Evolutionary conservation across 306 rosid genomes (phyloP).

Genomic region (Sphenostylis stenocarpa): DNA sequence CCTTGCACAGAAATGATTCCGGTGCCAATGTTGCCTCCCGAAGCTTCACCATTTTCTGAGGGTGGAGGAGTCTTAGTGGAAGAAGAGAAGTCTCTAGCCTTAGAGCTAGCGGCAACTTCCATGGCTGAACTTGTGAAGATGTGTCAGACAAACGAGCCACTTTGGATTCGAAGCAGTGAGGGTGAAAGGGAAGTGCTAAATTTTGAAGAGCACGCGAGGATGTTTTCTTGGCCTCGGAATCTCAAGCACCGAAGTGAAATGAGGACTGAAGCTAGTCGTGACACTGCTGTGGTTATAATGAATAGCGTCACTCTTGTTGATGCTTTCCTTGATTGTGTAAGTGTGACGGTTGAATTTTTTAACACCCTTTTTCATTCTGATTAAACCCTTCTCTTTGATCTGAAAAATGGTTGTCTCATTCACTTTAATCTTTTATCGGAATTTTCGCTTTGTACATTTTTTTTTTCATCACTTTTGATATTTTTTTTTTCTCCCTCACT

Average conservation of each 20-base stretch:
- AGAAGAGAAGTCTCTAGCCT: constrained; percentile 72
- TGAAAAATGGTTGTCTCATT: not conserved
- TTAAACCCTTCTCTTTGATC: not conserved
- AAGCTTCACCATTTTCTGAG: constrained; percentile 51
- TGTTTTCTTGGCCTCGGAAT: constrained; percentile 66
- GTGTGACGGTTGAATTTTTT: constrained; percentile 16
- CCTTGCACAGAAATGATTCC: constrained; percentile 63
- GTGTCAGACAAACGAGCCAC: constrained; percentile 64
- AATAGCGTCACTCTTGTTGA: constrained; percentile 93
- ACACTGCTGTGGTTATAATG: constrained; percentile 82
- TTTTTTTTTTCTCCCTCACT: not conserved
- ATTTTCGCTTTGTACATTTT: no score
- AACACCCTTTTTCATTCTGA: not conserved
- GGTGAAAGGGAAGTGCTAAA: constrained; percentile 68
- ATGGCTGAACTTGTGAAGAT: constrained; percentile 67
- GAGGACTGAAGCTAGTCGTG: constrained; percentile 75
- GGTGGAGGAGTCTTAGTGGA: constrained; percentile 59
- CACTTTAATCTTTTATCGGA: not conserved
- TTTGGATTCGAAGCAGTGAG: constrained; percentile 61
- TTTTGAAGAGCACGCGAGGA: constrained; percentile 65
- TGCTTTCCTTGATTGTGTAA: constrained; percentile 85
- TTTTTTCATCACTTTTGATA: not conserved
- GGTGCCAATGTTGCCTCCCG: constrained; percentile 60
- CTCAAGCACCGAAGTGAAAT: constrained; percentile 56
- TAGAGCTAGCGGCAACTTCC: constrained; percentile 70